Evolutionary conservation across 2,329 filamentous ascomycete species (phyloP), one percentile per base, ranked within the genome.

Genomic region (Sclerotinia borealis): DNA sequence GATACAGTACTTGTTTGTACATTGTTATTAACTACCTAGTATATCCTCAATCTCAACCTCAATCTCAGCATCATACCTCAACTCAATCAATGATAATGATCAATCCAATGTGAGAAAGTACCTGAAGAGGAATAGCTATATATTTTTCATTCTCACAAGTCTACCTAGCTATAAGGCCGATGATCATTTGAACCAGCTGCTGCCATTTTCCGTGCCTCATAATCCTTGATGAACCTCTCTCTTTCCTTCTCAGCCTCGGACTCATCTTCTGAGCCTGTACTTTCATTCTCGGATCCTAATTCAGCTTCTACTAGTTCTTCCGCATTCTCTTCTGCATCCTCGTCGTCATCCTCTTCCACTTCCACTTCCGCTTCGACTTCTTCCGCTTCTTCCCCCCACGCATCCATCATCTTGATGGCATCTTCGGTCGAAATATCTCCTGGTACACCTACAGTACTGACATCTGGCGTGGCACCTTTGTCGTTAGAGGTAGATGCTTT

Each of bases 171-270:
- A 45, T 25, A 34, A 6, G 11, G 10, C 39, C 19, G 29, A 9
- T 45, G n/a, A 17, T 45, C 15, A 45, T 10, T 45, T 11, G 27
- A 36, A 25, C 29, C 22, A 43, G 39, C 51, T 6, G 39, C 51
- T 6, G 41, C 29, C 22, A 22, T 31, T n/a, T 36, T 58, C 11
- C 31, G 45, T 10, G 50, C 60, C 41, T 62, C 51, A 10, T 62
- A 62, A 27, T 58, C 58, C 31, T 58, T 62, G 19, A 56, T 62
- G 27, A 62, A 62, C 60, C 58, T 62, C 22, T 58, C 51, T 43
- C 58, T 62, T 62, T 62, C 60, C 34, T 50, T 62, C 43, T 62
- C 60, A n/a, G 60, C 60, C 27, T 62, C 60, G 0, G 60, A 62
- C 17, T 62, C 60, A 48, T 62, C 60, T 22, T 62, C 60, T 9